Evolutionary conservation across 2,329 filamentous ascomycete species (phyloP), one percentile per base, ranked within the genome.

Genomic region (Ceratocystis alfenasii): DNA sequence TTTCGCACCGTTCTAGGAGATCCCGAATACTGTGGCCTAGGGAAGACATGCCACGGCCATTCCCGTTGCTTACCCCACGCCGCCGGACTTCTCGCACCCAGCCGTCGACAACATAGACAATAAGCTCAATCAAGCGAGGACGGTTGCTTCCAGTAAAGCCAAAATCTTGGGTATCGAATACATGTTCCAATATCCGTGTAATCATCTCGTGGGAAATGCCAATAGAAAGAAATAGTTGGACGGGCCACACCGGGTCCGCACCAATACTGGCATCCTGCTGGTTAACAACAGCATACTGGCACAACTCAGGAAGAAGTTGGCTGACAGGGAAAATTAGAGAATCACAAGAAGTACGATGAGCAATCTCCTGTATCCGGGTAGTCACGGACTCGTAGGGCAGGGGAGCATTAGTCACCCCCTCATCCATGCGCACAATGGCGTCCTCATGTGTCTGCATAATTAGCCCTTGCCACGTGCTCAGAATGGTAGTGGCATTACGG

Each of bases 401-500:
- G 30, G 71, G 71, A 63, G 70, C 74, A 20, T 81, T 83, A 30
- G 64, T 22, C 5, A 64, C 48, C 8, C 67, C 67, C 30, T 63
- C 55, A 33, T 66, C 63, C 44, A 66, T 55, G 41, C 77, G 75
- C 50, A 78, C 76, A 63, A 77, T 75, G 25, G 81, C 75, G 22
- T 84, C 80, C 33, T 80, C 76, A 72, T 93, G 88, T 5, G 86
- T 84, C 69, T 86, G 82, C 67, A 89, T 82, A 68, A 99, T 85
- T 22, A 96, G 80, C 70, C 87, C 87, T 72, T 86, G 81, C 94
- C 94, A 99, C 2, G 90, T 95, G 50, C 86, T 81, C 65, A 83
- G 82, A 71, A 99, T 94, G 69, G 94, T 89, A 53, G 89, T 86
- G 1, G 90, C 81, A 72, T 93, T 95, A 71, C 93, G 88, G 78